phyloP scores from a whole-genome alignment of 139 green algal genomes.

The Zygnema cylindricum region DNA sequence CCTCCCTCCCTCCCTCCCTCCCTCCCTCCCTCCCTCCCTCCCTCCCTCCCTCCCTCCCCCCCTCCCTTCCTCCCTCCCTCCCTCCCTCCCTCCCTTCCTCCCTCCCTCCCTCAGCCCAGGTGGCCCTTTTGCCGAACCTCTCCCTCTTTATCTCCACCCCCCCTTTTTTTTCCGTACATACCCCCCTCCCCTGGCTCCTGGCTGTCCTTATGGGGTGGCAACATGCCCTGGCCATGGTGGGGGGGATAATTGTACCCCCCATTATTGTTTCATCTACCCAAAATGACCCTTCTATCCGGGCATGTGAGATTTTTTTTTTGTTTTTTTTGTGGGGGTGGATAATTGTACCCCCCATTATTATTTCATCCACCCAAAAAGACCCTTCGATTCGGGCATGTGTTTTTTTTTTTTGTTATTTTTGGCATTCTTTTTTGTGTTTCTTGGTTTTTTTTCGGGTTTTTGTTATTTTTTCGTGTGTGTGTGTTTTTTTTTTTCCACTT shows the following conservation, averaged over 20 bases:
- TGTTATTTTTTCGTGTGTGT: too few species aligned
- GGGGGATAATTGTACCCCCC: slow-evolving; percentile 5
- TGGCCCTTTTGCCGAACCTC: background rate
- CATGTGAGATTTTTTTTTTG: background rate
- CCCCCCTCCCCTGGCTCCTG: background rate
- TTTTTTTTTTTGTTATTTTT: background rate
- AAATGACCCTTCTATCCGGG: background rate
- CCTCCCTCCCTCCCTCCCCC: too few species aligned
- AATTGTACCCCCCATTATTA: slow-evolving; percentile 1
- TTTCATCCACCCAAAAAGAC: background rate
- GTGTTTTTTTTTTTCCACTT: too few species aligned
- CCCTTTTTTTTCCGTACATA: background rate
- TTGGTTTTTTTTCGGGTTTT: too few species aligned
- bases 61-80: too few species aligned
- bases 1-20: too few species aligned
- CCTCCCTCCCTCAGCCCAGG: background rate
- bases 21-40: too few species aligned
- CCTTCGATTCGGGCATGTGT: background rate
- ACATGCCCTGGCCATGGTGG: slow-evolving; percentile 9
- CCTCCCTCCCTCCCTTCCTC: too few species aligned
- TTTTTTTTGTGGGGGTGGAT: background rate
- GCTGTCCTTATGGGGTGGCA: slow-evolving; percentile 8
- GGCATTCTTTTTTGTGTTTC: too few species aligned
- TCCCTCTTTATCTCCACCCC: background rate
- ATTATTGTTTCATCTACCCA: background rate